Percentiles rank a stretch among this genome's conserved stretches.
These are phyloP conservation scores for Herpotrichia juniperi DNA, from an alignment of 2,329 filamentous ascomycete genomes.

Conservation along the genomic window DNA sequence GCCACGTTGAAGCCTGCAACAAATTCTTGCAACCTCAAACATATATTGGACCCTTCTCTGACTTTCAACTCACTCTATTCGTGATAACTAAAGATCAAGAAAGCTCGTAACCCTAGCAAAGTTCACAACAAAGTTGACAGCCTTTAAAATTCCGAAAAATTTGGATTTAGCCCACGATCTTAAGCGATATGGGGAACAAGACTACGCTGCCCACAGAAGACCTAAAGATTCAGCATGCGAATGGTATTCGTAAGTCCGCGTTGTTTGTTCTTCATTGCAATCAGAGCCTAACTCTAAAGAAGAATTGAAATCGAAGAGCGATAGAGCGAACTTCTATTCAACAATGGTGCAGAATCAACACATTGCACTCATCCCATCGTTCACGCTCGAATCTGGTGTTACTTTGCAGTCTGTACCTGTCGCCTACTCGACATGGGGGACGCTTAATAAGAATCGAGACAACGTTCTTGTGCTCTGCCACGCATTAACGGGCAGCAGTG, in stretches of 20 bases:
- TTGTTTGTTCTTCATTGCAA: not conserved
- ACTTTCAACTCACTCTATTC: too few relatives aligned
- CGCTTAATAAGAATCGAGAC: conserved; percentile 49
- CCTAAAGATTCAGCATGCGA: not conserved
- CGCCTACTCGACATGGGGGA: conserved; percentile 44
- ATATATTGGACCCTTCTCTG: too few relatives aligned
- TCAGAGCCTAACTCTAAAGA: not conserved
- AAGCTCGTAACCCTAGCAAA: too few relatives aligned
- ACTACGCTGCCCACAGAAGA: not conserved
- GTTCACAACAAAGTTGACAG: too few relatives aligned
- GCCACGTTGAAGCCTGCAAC: too few relatives aligned
- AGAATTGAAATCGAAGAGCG: not conserved
- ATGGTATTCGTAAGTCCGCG: not conserved
- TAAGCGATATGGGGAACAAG: too few relatives aligned
- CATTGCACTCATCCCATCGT: conserved; percentile 30
- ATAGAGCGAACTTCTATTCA: conserved; percentile 29
- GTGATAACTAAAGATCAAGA: too few relatives aligned
- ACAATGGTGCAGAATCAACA: conserved; percentile 31
- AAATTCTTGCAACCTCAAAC: too few relatives aligned
- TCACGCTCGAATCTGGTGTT: conserved; percentile 35
- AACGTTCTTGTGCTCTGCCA: conserved; percentile 69
- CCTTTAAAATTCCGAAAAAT: too few relatives aligned
- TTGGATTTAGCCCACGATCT: too few relatives aligned
- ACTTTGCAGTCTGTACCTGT: conserved; percentile 29
- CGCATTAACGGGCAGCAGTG: conserved; percentile 63